These are phyloP conservation scores for Chlamydomonas asymmetrica DNA, from an alignment of 139 green algal genomes.

Conservation along the genomic window DNA sequence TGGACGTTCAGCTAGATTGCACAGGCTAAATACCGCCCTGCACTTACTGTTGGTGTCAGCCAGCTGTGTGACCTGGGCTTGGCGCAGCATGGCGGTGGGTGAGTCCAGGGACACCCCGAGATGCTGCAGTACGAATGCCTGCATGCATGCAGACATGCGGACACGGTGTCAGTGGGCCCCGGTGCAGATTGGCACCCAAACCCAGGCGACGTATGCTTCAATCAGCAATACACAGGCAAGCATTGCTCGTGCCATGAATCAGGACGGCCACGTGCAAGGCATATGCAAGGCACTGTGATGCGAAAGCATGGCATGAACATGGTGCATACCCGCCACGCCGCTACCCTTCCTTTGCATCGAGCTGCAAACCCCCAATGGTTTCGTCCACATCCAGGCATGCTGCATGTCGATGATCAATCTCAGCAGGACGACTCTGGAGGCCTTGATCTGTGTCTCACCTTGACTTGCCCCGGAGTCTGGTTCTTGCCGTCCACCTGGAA, in stretches of 20 bases:
- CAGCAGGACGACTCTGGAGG: too few relatives aligned
- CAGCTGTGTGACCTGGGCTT: conserved; percentile 45
- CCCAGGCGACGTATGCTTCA: too few relatives aligned
- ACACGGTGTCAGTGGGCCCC: not conserved
- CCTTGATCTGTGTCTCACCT: conserved; percentile 17
- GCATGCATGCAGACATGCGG: not conserved
- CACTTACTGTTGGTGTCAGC: conserved; percentile 44
- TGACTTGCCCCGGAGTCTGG: conserved; percentile 27
- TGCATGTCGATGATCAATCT: not conserved
- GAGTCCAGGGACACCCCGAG: conserved; percentile 36
- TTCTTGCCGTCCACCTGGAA: conserved; percentile 43
- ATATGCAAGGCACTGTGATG: not conserved
- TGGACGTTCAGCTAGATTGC: too few relatives aligned
- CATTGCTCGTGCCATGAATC: too few relatives aligned
- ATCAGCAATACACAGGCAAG: not conserved
- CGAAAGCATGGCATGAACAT: not conserved
- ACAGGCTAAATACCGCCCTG: too few relatives aligned
- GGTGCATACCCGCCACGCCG: not conserved
- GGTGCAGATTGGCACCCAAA: too few relatives aligned
- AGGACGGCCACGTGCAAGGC: too few relatives aligned
- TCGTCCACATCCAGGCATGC: not conserved
- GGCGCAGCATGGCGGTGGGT: conserved; percentile 15
- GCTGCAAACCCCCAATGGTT: not conserved
- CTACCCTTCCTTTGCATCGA: not conserved
- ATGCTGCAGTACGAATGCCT: conserved; percentile 39